A percentile compares a stretch with the other conserved stretches of the same genome.
phyloP scores from a whole-genome alignment of 768 basidiomycete species.

The Rhizopogon vinicolor region DNA sequence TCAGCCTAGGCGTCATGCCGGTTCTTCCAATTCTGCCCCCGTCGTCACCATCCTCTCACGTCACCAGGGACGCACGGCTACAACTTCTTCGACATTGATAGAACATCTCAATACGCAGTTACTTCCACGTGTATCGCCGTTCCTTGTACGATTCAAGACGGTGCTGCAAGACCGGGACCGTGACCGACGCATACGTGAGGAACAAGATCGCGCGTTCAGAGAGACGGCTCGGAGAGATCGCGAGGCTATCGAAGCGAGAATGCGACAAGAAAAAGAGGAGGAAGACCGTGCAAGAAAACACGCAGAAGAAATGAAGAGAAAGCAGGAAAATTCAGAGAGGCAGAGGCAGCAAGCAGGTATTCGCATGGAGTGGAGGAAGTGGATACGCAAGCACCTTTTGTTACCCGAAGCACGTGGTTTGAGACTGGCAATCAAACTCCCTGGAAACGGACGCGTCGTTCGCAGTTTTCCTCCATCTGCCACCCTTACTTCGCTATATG shows the following conservation, averaged over 20 bases:
- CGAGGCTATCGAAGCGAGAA: slow-evolving; percentile 57
- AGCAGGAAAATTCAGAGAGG: slow-evolving; percentile 34
- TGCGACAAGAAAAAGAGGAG: slow-evolving; percentile 39
- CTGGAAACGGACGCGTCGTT: slow-evolving; percentile 53
- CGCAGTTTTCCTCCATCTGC: slow-evolving; percentile 47
- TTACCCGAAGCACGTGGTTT: slow-evolving; percentile 26
- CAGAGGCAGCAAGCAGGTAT: slow-evolving; percentile 28
- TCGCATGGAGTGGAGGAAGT: slow-evolving; percentile 53
- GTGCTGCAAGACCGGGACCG: slow-evolving; percentile 45
- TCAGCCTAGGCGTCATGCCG: slow-evolving; percentile 57
- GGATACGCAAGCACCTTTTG: slow-evolving; percentile 49
- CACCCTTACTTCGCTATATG: slow-evolving; percentile 62
- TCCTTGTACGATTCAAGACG: slow-evolving; percentile 57
- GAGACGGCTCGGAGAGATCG: slow-evolving; percentile 62
- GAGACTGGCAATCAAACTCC: slow-evolving; percentile 50
- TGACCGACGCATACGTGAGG: slow-evolving; percentile 64
- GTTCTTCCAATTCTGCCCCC: slow-evolving; percentile 34
- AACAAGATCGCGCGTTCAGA: slow-evolving; percentile 78
- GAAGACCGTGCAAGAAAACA: slow-evolving; percentile 30
- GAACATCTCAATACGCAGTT: slow-evolving; percentile 68
- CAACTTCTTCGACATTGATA: slow-evolving; percentile 59
- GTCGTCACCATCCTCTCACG: slow-evolving; percentile 80
- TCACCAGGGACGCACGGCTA: slow-evolving; percentile 68
- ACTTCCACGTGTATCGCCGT: slow-evolving; percentile 76
- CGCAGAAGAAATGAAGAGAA: slow-evolving; percentile 30